phyloP scores from a whole-genome alignment of 2,329 filamentous ascomycete species.

The Exophiala spinifera region DNA sequence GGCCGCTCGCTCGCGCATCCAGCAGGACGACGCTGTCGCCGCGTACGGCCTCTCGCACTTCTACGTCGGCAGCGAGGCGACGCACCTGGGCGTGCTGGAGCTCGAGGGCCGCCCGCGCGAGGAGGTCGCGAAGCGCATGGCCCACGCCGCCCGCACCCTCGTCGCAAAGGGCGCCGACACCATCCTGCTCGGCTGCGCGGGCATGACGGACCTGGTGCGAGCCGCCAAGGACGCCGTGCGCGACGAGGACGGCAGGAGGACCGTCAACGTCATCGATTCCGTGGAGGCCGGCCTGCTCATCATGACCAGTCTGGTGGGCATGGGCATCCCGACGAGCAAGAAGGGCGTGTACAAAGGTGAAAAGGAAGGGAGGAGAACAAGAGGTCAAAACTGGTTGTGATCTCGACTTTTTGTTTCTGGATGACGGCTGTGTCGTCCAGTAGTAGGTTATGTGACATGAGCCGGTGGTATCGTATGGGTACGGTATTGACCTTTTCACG shows the following conservation, averaged over 20 bases:
- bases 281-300: conserved; percentile 43
- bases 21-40: conserved; percentile 41
- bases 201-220: conserved; percentile 48
- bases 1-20: conserved; percentile 39
- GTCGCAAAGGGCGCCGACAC: conserved; percentile 44
- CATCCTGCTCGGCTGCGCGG: conserved; percentile 47
- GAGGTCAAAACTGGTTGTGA: conserved; percentile 33
- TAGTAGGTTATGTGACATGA: too few species aligned
- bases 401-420: not conserved
- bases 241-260: conserved; percentile 35
- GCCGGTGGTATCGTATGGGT: too few species aligned
- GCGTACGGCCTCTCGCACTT: conserved; percentile 43
- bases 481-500: too few species aligned
- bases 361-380: conserved; percentile 26
- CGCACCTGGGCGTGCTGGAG: conserved; percentile 45
- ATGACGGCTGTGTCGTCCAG: too few species aligned
- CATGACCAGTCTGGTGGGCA: conserved; percentile 30
- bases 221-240: conserved; percentile 49
- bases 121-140: conserved; percentile 42
- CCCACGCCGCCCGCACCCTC: conserved; percentile 38
- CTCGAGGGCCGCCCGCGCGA: conserved; percentile 39
- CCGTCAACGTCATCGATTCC: conserved; percentile 50
- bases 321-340: conserved; percentile 33
- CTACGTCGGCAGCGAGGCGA: conserved; percentile 44
- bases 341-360: conserved; percentile 33